Percentiles rank a stretch among this genome's conserved stretches.
Conservation (phyloP, 306 rosid genomes). For the Cucurbita argyrosperma region DNA sequence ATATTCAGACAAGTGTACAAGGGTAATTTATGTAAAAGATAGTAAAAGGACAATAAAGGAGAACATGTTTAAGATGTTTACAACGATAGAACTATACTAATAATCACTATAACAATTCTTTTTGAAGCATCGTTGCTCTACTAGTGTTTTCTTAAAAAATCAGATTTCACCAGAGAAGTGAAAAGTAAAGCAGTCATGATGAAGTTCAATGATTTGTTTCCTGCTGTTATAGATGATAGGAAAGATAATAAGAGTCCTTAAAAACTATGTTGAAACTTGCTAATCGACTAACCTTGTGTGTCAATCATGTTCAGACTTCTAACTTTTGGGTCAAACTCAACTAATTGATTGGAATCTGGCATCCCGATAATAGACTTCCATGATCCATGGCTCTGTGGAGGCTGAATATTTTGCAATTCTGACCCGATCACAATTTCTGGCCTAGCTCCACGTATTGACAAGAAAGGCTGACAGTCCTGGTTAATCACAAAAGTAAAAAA, state of each 20-base stretch:
- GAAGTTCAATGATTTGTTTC: background rate
- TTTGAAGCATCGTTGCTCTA: background rate
- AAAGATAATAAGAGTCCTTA: background rate
- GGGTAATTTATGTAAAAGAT: background rate
- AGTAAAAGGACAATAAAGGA: background rate
- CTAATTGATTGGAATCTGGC: slow-evolving; percentile 20
- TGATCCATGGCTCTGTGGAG: slow-evolving; percentile 19
- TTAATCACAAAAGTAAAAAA: background rate
- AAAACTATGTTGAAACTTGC: background rate
- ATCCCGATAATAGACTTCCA: slow-evolving; percentile 29
- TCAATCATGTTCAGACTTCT: slow-evolving; percentile 26
- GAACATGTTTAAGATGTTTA: background rate
- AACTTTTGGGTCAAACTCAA: slow-evolving; percentile 23
- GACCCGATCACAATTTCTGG: slow-evolving; percentile 27
- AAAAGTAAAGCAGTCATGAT: background rate
- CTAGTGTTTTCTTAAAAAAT: background rate
- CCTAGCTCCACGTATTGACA: slow-evolving; percentile 25
- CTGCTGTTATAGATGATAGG: background rate
- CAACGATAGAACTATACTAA: too few relatives aligned
- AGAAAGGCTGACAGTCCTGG: slow-evolving; percentile 41
- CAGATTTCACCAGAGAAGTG: background rate
- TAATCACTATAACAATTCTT: background rate
- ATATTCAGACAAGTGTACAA: background rate
- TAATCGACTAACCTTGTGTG: slow-evolving; percentile 38
- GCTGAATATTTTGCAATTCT: slow-evolving; percentile 27